Percentiles rank a stretch among this genome's conserved stretches.
These are phyloP conservation scores for Sequoiadendron giganteum DNA, from an alignment of 75 land plant species.

Conservation along the genomic window DNA sequence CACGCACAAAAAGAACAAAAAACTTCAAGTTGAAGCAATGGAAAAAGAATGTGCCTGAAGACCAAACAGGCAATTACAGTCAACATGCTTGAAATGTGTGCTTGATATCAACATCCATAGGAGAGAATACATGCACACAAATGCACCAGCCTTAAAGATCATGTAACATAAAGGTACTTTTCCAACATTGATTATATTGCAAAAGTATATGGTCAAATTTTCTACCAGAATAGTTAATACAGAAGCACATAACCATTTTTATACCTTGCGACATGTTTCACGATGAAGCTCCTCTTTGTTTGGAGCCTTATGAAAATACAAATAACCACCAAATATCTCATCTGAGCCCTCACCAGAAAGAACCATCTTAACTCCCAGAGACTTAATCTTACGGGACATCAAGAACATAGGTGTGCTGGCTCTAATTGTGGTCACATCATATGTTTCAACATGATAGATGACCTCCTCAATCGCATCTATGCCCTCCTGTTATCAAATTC, in stretches of 20 bases:
- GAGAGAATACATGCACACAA: not conserved
- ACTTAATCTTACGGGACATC: constrained; percentile 96
- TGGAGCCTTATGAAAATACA: constrained; percentile 99
- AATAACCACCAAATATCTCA: constrained; percentile 97
- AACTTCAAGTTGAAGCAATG: not conserved
- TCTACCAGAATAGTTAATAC: not conserved
- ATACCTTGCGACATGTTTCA: constrained; percentile 93
- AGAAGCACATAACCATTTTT: not conserved
- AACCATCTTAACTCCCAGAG: constrained; percentile 98
- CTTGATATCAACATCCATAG: not conserved
- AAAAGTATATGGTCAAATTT: not conserved
- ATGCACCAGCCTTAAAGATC: not conserved
- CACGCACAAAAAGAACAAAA: not conserved
- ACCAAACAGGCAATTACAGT: not conserved
- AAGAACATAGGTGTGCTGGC: constrained; percentile 99
- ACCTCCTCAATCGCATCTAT: constrained; percentile 97
- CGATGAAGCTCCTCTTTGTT: constrained; percentile 95
- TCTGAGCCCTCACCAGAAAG: constrained; percentile 98
- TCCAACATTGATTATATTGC: not conserved
- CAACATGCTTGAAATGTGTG: not conserved
- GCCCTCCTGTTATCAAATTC: constrained; percentile 67
- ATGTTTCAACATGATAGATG: constrained; percentile 93
- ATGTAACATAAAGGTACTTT: not conserved
- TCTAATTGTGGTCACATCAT: constrained; percentile 96
- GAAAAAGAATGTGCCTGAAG: not conserved